These are phyloP conservation scores for Truncatella angustata DNA, from an alignment of 2,329 filamentous ascomycete species.

Conservation along the genomic window DNA sequence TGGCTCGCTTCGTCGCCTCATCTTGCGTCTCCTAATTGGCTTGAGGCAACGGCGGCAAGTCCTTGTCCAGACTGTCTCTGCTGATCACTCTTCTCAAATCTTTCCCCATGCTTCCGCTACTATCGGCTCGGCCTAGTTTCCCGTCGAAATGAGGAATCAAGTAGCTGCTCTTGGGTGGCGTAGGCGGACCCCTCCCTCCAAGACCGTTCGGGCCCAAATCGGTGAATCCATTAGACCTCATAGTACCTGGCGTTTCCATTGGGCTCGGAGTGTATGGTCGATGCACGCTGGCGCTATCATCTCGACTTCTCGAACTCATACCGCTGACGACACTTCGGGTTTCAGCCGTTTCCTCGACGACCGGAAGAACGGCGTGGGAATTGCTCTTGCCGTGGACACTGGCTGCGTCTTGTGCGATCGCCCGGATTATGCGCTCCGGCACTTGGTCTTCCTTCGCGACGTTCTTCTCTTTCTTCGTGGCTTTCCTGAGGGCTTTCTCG, in stretches of 20 bases:
- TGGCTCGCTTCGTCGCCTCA: slow-evolving; percentile 2
- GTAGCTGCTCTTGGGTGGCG: slow-evolving; percentile 43
- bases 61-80: slow-evolving; percentile 59
- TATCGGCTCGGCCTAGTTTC: slow-evolving; percentile 21
- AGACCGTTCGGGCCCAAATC: slow-evolving; percentile 29
- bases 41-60: slow-evolving; percentile 54
- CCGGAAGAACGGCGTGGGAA: slow-evolving; percentile 58
- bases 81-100: slow-evolving; percentile 40
- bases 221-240: slow-evolving; percentile 32
- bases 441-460: slow-evolving; percentile 28
- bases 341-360: slow-evolving; percentile 89
- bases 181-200: slow-evolving; percentile 39
- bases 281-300: slow-evolving; percentile 35
- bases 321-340: slow-evolving; percentile 47
- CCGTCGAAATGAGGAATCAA: slow-evolving; percentile 33
- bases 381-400: slow-evolving; percentile 22
- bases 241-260: slow-evolving; percentile 27
- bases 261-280: slow-evolving; percentile 32
- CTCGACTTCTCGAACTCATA: slow-evolving; percentile 57
- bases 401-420: slow-evolving; percentile 20
- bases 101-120: slow-evolving; percentile 27
- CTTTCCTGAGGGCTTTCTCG: slow-evolving; percentile 27
- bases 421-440: slow-evolving; percentile 30
- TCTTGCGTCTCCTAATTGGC: slow-evolving; percentile 10
- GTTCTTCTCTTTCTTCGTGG: slow-evolving; percentile 27